These are phyloP conservation scores for Fragaria vesca DNA, from an alignment of 306 rosid genomes.

Conservation along the genomic window DNA sequence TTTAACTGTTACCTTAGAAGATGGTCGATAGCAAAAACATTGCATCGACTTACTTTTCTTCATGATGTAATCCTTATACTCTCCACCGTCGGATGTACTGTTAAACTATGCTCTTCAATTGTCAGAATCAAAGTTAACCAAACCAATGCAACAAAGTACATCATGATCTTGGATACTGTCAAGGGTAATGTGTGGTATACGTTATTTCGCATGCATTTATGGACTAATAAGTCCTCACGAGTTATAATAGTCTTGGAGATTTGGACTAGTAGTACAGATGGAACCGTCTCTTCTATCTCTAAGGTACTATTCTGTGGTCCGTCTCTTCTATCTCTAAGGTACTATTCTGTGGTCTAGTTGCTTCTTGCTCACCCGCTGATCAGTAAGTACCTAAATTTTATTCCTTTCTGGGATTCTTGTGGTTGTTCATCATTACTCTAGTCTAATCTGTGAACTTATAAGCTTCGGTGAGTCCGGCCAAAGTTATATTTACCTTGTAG, in stretches of 20 bases:
- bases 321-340: not conserved
- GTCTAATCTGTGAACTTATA: not conserved
- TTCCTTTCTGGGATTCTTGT: not conserved
- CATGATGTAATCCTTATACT: too few relatives aligned
- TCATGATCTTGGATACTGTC: not conserved
- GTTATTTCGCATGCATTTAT: not conserved
- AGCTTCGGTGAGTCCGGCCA: not conserved
- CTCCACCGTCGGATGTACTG: too few relatives aligned
- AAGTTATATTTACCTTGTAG: not conserved
- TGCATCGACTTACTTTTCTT: too few relatives aligned
- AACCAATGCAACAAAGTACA: not conserved
- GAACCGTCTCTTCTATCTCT: too few relatives aligned
- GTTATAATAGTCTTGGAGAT: too few relatives aligned
- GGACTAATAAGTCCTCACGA: not conserved
- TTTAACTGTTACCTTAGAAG: conserved; percentile 62
- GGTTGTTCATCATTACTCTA: not conserved
- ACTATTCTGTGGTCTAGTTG: too few relatives aligned
- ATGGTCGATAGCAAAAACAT: conserved; percentile 45
- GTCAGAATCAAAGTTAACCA: too few relatives aligned
- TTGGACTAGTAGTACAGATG: too few relatives aligned
- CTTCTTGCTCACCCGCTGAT: too few relatives aligned
- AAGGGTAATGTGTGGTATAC: not conserved
- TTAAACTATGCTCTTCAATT: too few relatives aligned
- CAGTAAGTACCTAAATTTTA: too few relatives aligned
- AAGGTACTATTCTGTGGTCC: too few relatives aligned